Evolutionary conservation across 768 basidiomycete genomes (phyloP).

Genomic region (Lentinula sp.): DNA sequence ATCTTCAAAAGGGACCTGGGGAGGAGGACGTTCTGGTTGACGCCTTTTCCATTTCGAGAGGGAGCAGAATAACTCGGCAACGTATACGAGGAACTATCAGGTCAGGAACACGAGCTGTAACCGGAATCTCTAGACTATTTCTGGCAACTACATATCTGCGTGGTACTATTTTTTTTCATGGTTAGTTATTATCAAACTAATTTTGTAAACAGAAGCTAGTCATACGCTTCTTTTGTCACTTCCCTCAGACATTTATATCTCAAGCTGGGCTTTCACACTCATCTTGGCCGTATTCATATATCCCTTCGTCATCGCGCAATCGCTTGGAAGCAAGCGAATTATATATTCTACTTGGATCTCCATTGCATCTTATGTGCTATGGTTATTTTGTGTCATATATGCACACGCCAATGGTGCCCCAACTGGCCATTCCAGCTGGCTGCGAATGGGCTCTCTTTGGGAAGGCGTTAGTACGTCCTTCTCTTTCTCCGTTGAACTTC

Average conservation of each 20-base stretch:
- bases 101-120: slow-evolving; percentile 34
- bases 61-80: slow-evolving; percentile 44
- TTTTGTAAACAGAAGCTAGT: slow-evolving; percentile 39
- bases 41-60: slow-evolving; percentile 36
- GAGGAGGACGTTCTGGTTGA: slow-evolving; percentile 62
- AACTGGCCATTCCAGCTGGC: slow-evolving; percentile 26
- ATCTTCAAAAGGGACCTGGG: slow-evolving; percentile 52
- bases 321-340: slow-evolving; percentile 48
- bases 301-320: slow-evolving; percentile 48
- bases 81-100: slow-evolving; percentile 37
- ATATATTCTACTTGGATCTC: slow-evolving; percentile 57
- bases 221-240: slow-evolving; percentile 46
- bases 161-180: slow-evolving; percentile 27
- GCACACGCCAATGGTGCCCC: slow-evolving; percentile 44
- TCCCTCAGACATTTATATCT: slow-evolving; percentile 24
- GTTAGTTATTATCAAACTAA: neutral
- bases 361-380: slow-evolving; percentile 50
- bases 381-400: slow-evolving; percentile 50
- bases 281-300: slow-evolving; percentile 35
- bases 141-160: slow-evolving; percentile 59
- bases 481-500: slow-evolving; percentile 11
- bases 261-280: slow-evolving; percentile 34
- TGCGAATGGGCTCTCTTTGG: slow-evolving; percentile 49
- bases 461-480: slow-evolving; percentile 49
- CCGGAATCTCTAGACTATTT: slow-evolving; percentile 40